A percentile compares a stretch with the other conserved stretches of the same genome.
Evolutionary conservation across 345 rosid species (phyloP).

Genomic region (Pseudoturritis turrita): DNA sequence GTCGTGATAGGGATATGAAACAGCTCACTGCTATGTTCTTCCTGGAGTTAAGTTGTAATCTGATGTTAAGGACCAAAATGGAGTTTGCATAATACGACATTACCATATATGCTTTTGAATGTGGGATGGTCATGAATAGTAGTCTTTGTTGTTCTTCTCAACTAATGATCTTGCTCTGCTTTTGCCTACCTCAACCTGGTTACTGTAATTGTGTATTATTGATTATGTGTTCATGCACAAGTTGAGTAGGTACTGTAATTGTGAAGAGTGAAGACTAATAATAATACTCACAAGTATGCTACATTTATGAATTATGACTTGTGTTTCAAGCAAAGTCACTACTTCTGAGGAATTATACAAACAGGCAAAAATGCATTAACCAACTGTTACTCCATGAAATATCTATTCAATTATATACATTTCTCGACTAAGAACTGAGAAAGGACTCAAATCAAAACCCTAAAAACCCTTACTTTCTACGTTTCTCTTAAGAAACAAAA

Average conservation of each 20-base stretch:
- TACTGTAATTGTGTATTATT: background rate
- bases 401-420: background rate
- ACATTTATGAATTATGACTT: background rate
- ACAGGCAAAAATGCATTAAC: background rate
- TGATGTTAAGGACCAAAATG: background rate
- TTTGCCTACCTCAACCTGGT: background rate
- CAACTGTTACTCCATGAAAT: background rate
- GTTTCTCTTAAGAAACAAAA: background rate
- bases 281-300: no score
- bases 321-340: background rate
- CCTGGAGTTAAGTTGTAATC: no score
- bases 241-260: background rate
- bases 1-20: background rate
- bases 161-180: conserved; percentile 4
- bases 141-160: background rate
- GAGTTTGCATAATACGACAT: conserved; percentile 9
- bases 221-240: background rate
- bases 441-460: background rate
- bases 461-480: background rate
- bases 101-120: conserved; percentile 12
- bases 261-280: no score
- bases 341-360: no score
- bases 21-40: background rate
- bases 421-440: background rate
- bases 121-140: conserved; percentile 26